Conservation (phyloP, 2,329 filamentous ascomycete genomes). For the Diplodia corticola region DNA sequence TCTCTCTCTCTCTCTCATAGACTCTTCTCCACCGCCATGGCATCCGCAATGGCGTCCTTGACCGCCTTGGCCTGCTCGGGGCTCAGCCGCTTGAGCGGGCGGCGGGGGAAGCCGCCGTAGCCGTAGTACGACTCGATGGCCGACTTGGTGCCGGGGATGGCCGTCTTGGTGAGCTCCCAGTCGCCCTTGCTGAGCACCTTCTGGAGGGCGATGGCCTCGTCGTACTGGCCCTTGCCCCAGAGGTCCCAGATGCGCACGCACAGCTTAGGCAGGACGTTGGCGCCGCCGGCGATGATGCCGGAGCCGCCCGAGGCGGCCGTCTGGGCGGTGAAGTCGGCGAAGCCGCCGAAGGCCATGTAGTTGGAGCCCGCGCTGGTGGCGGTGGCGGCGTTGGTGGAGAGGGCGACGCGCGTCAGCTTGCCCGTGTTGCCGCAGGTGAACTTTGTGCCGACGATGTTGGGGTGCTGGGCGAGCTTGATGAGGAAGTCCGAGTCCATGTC, state of each 20-base stretch:
- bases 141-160: slow-evolving; percentile 83
- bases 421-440: slow-evolving; percentile 91
- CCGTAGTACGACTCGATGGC: slow-evolving; percentile 79
- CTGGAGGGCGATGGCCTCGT: slow-evolving; percentile 74
- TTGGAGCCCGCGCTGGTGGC: slow-evolving; percentile 50
- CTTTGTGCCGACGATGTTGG: slow-evolving; percentile 85
- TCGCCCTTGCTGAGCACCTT: slow-evolving; percentile 76
- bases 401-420: slow-evolving; percentile 80
- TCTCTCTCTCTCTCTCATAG: slow-evolving; percentile 29
- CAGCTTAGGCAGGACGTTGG: slow-evolving; percentile 81
- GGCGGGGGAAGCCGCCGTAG: slow-evolving; percentile 75
- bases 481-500: slow-evolving; percentile 89
- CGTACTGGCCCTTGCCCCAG: slow-evolving; percentile 69
- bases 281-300: slow-evolving; percentile 82
- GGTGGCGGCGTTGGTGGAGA: slow-evolving; percentile 70
- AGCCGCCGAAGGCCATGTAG: slow-evolving; percentile 85
- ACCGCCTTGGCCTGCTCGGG: slow-evolving; percentile 53
- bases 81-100: slow-evolving; percentile 68
- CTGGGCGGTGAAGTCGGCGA: slow-evolving; percentile 84
- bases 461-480: slow-evolving; percentile 74
- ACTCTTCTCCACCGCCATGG: slow-evolving; percentile 63
- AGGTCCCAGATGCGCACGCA: slow-evolving; percentile 78
- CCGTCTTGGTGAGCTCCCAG: slow-evolving; percentile 79
- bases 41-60: slow-evolving; percentile 52
- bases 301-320: slow-evolving; percentile 76